Percentiles rank a stretch among this genome's conserved stretches.
Evolutionary conservation across 805 yeast species (phyloP).

Genomic region (Sungouiozyma ichnusensis): DNA sequence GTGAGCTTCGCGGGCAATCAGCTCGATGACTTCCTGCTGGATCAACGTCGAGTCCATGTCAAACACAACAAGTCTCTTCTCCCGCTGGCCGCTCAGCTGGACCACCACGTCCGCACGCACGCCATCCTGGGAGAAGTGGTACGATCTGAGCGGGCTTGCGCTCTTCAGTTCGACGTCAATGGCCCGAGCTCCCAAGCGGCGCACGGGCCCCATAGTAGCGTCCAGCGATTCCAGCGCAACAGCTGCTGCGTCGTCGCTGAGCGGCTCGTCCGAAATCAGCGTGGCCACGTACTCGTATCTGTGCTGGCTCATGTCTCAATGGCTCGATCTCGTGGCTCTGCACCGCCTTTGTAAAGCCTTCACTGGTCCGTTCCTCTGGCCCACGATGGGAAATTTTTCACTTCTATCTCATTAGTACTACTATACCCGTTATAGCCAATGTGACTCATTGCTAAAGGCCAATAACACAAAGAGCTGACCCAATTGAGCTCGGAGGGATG

Average conservation of each 20-base stretch:
- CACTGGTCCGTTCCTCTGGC: background rate
- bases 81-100: conserved; percentile 14
- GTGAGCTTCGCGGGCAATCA: conserved; percentile 88
- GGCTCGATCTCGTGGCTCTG: too few relatives aligned
- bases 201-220: background rate
- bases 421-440: background rate
- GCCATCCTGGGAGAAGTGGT: too few relatives aligned
- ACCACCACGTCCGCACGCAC: conserved; percentile 17
- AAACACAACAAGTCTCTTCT: conserved; percentile 59
- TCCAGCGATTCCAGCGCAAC: background rate
- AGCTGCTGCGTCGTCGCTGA: conserved; percentile 1
- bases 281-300: conserved; percentile 5
- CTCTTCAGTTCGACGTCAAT: conserved; percentile 1
- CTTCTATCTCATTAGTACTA: background rate
- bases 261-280: conserved; percentile 4
- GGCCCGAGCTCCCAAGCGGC: background rate
- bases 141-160: background rate
- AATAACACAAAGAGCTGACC: background rate
- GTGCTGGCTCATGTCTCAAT: too few relatives aligned
- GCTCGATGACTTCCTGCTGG: conserved; percentile 91
- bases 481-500: too few relatives aligned
- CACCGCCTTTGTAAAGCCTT: background rate
- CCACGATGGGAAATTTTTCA: background rate
- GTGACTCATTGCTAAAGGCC: background rate
- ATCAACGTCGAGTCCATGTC: conserved; percentile 98